A percentile compares a stretch with the other conserved stretches of the same genome.
phyloP scores from a whole-genome alignment of 1,284 basidiomycete genomes.

The Entoloma clypeatum region DNA sequence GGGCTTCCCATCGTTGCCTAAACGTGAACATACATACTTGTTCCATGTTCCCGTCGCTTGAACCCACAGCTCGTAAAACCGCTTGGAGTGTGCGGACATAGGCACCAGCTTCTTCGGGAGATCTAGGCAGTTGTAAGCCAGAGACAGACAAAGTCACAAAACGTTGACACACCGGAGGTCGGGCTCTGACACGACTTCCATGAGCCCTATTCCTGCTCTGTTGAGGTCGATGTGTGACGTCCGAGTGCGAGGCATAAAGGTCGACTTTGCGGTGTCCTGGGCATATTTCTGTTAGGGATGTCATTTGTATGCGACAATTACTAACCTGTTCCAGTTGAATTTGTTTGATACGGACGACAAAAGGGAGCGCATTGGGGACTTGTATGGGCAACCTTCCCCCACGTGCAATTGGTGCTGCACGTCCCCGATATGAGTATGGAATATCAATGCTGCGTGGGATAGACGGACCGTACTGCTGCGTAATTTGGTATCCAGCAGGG shows the following conservation, averaged over 20 bases:
- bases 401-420: constrained; percentile 72
- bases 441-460: background rate
- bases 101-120: constrained; percentile 87
- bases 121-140: constrained; percentile 38
- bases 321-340: constrained; percentile 93
- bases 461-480: constrained; percentile 75
- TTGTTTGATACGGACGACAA: constrained; percentile 80
- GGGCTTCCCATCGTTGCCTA: background rate
- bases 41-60: constrained; percentile 97
- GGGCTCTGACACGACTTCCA: constrained; percentile 96
- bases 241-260: constrained; percentile 53
- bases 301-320: constrained; percentile 2
- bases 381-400: constrained; percentile 61
- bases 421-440: constrained; percentile 21
- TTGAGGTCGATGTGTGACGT: constrained; percentile 83
- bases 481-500: constrained; percentile 95
- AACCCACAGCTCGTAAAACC: constrained; percentile 78
- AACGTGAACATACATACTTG: constrained; percentile 49
- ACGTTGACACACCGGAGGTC: constrained; percentile 82
- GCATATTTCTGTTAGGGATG: constrained; percentile 7
- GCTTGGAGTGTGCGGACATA: constrained; percentile 87
- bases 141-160: too few species aligned
- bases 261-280: constrained; percentile 94
- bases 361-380: constrained; percentile 41
- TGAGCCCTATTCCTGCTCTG: constrained; percentile 83